phyloP scores from a whole-genome alignment of 768 basidiomycete species.

The Termitomyces sp. region DNA sequence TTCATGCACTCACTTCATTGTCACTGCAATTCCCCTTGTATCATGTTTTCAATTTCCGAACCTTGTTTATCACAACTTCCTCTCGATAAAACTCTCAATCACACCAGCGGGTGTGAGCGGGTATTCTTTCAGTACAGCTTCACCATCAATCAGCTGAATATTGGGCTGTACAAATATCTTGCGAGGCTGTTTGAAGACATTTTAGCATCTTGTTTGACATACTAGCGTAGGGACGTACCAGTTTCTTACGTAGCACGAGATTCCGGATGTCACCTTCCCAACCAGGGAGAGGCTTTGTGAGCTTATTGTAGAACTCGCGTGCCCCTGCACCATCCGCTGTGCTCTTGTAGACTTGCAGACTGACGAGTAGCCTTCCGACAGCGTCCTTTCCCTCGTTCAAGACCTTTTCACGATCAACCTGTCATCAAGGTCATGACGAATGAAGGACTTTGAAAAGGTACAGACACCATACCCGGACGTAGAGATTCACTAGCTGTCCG shows the following conservation, averaged over 20 bases:
- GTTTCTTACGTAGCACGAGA: conserved; percentile 73
- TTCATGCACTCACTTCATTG: neutral
- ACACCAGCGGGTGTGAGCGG: conserved; percentile 65
- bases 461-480: conserved; percentile 49
- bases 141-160: conserved; percentile 58
- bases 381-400: conserved; percentile 59
- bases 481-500: conserved; percentile 61
- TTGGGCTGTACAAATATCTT: conserved; percentile 86
- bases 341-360: conserved; percentile 81
- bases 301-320: conserved; percentile 69
- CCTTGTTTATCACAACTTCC: conserved; percentile 34
- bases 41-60: neutral
- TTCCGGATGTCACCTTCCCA: conserved; percentile 78
- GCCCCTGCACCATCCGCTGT: conserved; percentile 80
- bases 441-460: neutral
- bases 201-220: neutral
- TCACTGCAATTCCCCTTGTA: conserved; percentile 4
- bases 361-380: conserved; percentile 69
- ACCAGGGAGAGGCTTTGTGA: conserved; percentile 65
- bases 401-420: conserved; percentile 72
- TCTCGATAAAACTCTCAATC: conserved; percentile 80
- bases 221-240: conserved; percentile 35
- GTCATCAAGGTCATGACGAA: neutral
- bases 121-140: conserved; percentile 77
- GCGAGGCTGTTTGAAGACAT: conserved; percentile 52